Evolutionary conservation across 1,139 yeast genomes (phyloP), one percentile per base, ranked within the genome.

Genomic region (Magnusiomyces fungicola): DNA sequence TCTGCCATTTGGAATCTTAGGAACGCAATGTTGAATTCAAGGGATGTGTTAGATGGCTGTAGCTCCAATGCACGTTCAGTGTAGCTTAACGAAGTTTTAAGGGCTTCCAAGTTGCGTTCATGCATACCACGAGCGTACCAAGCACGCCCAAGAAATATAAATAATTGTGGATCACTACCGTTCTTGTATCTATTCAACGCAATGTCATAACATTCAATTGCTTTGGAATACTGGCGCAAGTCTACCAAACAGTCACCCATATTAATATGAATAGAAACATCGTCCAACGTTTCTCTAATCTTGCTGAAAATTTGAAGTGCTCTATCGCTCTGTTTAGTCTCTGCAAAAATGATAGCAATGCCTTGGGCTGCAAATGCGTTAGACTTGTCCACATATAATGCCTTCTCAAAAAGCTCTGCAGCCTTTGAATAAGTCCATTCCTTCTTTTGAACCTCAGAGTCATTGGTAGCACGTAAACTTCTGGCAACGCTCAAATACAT

Each of bases 321-420:
- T 56, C 82, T 75, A 39, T 78, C 81, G 22, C 80, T 69, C 53
- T 87, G 83, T 60, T 85, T 86, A 61, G 84, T 84, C 60, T 90
- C 97, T 22, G 95, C 95, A 66, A 88, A 85, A 10, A 90, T 80
- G 49, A 92, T 89, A 1, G 97, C 98, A 55, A 94, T 75, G 48
- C 99, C 99, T 67, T 92, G 98, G 0, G 98, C 98, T 1, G 97
- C 99, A 69, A 83, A 92, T 1, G 92, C 95, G 64, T 92, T 88
- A 57, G 78, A 74, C 4, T 92, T 79, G 68, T 92, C 98, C 34
- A 89, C 72, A 46, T 85, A 82, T 51, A 94, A 71, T 1, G 89
- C 97, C 67, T 92, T 92, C 59, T 89, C 85, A 65, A 82, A 92
- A 50, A 90, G 72, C 66, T 92, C 97, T 22, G 90, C 85, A 16